Percentiles rank a stretch among this genome's conserved stretches.
Conservation (phyloP, 2,329 filamentous ascomycete species). For the Clonostachys solani region DNA sequence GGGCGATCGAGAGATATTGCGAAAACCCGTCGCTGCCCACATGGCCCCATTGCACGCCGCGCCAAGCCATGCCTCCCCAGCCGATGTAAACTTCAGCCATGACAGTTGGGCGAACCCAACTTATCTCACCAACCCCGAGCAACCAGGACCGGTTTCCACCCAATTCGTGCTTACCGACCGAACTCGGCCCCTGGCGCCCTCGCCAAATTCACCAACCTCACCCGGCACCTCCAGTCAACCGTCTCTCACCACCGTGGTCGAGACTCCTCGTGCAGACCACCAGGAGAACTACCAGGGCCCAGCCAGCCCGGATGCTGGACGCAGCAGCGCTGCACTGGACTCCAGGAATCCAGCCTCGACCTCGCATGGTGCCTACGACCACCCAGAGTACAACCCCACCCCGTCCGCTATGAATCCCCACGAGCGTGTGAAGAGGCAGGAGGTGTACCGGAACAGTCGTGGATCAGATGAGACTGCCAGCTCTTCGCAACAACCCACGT, state of each 20-base stretch:
- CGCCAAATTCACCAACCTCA: background rate
- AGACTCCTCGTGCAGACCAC: background rate
- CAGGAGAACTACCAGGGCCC: slow-evolving; percentile 1
- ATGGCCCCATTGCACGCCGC: too few relatives aligned
- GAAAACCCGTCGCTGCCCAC: slow-evolving; percentile 28
- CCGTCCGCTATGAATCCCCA: slow-evolving; percentile 18
- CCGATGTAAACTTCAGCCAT: slow-evolving; percentile 47
- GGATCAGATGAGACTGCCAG: slow-evolving; percentile 47
- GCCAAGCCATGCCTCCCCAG: slow-evolving; percentile 34
- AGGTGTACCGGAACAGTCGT: slow-evolving; percentile 41
- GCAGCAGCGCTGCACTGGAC: slow-evolving; percentile 8
- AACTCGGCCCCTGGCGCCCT: slow-evolving; percentile 4
- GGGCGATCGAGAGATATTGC: slow-evolving; percentile 7
- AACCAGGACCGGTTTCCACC: slow-evolving; percentile 12
- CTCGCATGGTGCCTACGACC: slow-evolving; percentile 4
- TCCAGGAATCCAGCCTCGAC: slow-evolving; percentile 7
- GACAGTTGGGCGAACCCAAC: slow-evolving; percentile 49
- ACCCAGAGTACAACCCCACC: background rate
- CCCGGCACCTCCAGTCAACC: too few relatives aligned
- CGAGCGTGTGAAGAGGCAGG: slow-evolving; percentile 23
- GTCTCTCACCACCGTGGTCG: too few relatives aligned
- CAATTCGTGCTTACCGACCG: slow-evolving; percentile 16
- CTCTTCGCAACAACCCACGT: slow-evolving; percentile 40
- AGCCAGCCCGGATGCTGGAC: slow-evolving; percentile 6
- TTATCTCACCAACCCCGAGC: slow-evolving; percentile 43